Conservation (phyloP, 2,329 filamentous ascomycete genomes). For the Tolypocladium album region DNA sequence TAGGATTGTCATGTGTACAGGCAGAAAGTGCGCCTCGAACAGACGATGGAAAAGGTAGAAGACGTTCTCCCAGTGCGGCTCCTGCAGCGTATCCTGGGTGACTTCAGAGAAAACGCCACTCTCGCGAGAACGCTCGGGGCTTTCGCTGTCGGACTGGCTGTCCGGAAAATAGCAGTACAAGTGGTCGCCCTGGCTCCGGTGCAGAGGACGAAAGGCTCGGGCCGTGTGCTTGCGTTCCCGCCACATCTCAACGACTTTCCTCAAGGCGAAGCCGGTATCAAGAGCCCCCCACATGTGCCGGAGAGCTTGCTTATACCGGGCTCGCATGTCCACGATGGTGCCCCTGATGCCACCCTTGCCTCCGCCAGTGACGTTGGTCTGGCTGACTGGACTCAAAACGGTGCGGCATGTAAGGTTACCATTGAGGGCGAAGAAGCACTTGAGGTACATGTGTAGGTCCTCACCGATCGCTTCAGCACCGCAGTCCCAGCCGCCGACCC, state of each 20-base stretch:
- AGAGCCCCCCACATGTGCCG: slow-evolving; percentile 69
- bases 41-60: slow-evolving; percentile 52
- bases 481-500: slow-evolving; percentile 63
- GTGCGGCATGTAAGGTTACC: slow-evolving; percentile 55
- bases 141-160: slow-evolving; percentile 24
- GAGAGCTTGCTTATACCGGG: slow-evolving; percentile 61
- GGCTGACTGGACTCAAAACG: slow-evolving; percentile 58
- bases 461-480: slow-evolving; percentile 63
- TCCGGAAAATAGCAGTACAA: slow-evolving; percentile 38
- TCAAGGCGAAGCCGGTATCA: slow-evolving; percentile 55
- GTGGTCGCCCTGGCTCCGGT: slow-evolving; percentile 33
- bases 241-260: slow-evolving; percentile 47
- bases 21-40: slow-evolving; percentile 66
- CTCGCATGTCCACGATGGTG: slow-evolving; percentile 45
- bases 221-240: slow-evolving; percentile 45
- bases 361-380: slow-evolving; percentile 58
- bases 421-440: slow-evolving; percentile 66
- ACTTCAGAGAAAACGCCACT: slow-evolving; percentile 46
- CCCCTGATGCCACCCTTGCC: slow-evolving; percentile 42
- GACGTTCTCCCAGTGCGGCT: slow-evolving; percentile 44
- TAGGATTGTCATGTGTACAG: slow-evolving; percentile 55
- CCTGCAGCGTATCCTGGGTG: slow-evolving; percentile 37
- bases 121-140: slow-evolving; percentile 30
- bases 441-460: slow-evolving; percentile 68
- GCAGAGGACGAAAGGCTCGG: slow-evolving; percentile 44